Evolutionary conservation across 352 stramenopile species (phyloP).

Genomic region (Elongisporangium anandrum): DNA sequence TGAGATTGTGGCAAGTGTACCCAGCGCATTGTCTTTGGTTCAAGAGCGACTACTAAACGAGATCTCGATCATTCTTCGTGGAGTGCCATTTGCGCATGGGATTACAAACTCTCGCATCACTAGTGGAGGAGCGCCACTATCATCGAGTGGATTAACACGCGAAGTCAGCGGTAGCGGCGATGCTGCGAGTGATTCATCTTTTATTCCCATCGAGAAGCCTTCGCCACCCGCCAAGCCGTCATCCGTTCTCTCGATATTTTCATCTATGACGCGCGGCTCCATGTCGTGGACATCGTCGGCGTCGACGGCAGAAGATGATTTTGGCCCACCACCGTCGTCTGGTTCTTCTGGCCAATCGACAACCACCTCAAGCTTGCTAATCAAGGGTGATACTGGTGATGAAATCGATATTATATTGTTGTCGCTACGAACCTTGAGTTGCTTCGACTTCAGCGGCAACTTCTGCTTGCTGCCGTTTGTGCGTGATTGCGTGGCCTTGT

Average conservation of each 20-base stretch:
- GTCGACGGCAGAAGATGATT: slow-evolving; percentile 27
- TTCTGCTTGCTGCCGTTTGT: slow-evolving; percentile 95
- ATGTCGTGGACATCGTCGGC: slow-evolving; percentile 24
- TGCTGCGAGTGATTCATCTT: background rate
- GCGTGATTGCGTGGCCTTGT: slow-evolving; percentile 90
- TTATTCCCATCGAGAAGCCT: slow-evolving; percentile 14
- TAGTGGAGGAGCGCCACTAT: background rate
- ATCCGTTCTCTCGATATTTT: slow-evolving; percentile 63
- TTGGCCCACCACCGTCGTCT: slow-evolving; percentile 1
- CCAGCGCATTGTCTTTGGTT: slow-evolving; percentile 86
- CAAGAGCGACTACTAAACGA: slow-evolving; percentile 95
- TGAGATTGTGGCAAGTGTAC: slow-evolving; percentile 87
- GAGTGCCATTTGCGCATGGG: slow-evolving; percentile 59
- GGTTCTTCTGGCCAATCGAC: slow-evolving; percentile 3
- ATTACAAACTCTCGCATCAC: background rate
- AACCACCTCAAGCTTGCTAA: slow-evolving; percentile 25
- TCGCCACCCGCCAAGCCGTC: slow-evolving; percentile 33
- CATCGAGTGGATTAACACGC: background rate
- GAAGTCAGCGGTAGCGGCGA: slow-evolving; percentile 1
- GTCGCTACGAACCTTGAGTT: slow-evolving; percentile 91
- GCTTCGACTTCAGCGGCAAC: slow-evolving; percentile 90
- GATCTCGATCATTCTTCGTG: slow-evolving; percentile 93
- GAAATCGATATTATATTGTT: slow-evolving; percentile 84
- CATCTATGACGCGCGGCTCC: slow-evolving; percentile 63
- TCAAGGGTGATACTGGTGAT: slow-evolving; percentile 75